phyloP scores from a whole-genome alignment of 345 rosid species.

The Microthlaspi erraticum region DNA sequence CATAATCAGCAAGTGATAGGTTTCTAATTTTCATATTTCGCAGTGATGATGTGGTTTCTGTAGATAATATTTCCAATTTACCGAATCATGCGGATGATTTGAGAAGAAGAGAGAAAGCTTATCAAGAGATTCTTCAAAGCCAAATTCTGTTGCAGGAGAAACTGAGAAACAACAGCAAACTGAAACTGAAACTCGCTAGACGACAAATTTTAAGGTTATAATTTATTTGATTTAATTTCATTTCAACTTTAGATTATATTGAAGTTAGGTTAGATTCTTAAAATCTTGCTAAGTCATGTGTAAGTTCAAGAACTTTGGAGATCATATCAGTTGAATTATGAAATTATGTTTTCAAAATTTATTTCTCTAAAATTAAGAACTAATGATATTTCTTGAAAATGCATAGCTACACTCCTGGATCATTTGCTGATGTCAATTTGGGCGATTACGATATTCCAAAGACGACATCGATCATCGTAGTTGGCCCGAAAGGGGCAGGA shows the following conservation, averaged over 20 bases:
- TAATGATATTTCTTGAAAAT: not conserved
- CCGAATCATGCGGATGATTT: constrained; percentile 36
- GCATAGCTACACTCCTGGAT: constrained; percentile 68
- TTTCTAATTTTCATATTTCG: not conserved
- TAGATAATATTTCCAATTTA: constrained; percentile 9
- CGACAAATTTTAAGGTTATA: constrained; percentile 58
- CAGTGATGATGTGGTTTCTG: constrained; percentile 36
- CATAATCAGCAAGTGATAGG: not conserved
- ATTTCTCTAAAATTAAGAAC: no score
- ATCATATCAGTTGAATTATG: no score
- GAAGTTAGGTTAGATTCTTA: not conserved
- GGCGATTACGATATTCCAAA: constrained; percentile 57
- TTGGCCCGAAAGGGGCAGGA: constrained; percentile 87
- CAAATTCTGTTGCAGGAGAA: constrained; percentile 44
- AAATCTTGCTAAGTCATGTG: not conserved
- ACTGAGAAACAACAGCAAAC: constrained; percentile 37
- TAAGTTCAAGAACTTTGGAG: not conserved
- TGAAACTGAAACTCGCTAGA: constrained; percentile 46
- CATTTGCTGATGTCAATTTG: constrained; percentile 53
- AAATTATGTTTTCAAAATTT: no score
- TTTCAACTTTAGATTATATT: not conserved
- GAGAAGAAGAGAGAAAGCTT: constrained; percentile 47
- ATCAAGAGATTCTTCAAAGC: constrained; percentile 52
- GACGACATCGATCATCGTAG: constrained; percentile 59
- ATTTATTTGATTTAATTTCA: constrained; percentile 4